Conservation (phyloP, 2,329 filamentous ascomycete genomes). For the Seiridium unicorne region DNA sequence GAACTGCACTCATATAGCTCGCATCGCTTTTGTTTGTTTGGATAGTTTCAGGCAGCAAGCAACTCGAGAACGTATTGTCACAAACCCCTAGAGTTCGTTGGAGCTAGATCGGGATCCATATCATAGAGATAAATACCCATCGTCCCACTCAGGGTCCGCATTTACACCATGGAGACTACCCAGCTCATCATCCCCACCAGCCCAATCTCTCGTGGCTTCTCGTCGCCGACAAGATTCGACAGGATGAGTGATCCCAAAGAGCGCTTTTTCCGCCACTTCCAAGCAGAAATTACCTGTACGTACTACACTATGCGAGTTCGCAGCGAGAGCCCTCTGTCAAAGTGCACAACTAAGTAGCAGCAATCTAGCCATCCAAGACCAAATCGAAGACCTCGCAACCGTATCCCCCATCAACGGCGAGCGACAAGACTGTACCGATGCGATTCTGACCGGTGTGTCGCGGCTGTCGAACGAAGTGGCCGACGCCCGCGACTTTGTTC, state of each 20-base stretch:
- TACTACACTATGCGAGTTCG: neutral
- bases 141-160: neutral
- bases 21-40: neutral
- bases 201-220: neutral
- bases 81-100: too few relatives aligned
- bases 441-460: conserved; percentile 76
- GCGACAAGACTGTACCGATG: conserved; percentile 76
- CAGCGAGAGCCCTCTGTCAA: neutral
- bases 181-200: conserved; percentile 4
- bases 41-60: neutral
- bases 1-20: neutral
- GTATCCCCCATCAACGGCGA: conserved; percentile 67
- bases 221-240: neutral
- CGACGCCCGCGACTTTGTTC: conserved; percentile 78
- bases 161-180: conserved; percentile 4
- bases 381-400: conserved; percentile 67
- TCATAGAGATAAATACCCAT: neutral
- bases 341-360: neutral
- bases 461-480: conserved; percentile 80
- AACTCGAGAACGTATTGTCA: too few relatives aligned
- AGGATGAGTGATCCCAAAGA: conserved; percentile 61
- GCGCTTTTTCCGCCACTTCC: conserved; percentile 82
- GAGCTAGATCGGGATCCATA: neutral
- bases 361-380: conserved; percentile 66
- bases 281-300: conserved; percentile 69